Evolutionary conservation across 768 basidiomycete genomes (phyloP), one percentile per base, ranked within the genome.

Genomic region (Trametes cingulata): DNA sequence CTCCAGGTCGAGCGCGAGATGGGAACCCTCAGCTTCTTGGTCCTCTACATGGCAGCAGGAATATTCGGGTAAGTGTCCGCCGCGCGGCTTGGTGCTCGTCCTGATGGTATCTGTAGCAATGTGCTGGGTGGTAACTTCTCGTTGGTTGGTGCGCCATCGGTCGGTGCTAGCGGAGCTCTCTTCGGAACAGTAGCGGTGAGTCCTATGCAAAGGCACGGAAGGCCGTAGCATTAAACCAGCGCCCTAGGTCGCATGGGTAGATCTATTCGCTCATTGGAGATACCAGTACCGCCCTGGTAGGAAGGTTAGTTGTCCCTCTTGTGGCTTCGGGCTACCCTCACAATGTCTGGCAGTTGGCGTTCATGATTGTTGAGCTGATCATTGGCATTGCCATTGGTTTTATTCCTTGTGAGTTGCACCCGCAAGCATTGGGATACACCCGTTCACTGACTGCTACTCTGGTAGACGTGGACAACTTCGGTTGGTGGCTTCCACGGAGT

Each of bases 121-220:
- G 82, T 94, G 24, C 79, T 98, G 25, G 95, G 96, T 22, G 94
- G 93, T 2, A 98, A 97, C 74, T 98, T 98, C 70, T 80, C 93
- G 2, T 76, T 96, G 13, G 89, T 95, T 3, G 95, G 94, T 8
- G 75, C 88, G 19, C 95, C 96, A 0, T 93, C 91, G 13, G 82
- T 94, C 12, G 96, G 96, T 43, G 97, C 96, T 2, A 91, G 88
- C 65, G 96, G 96, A 6, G 93, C 95, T 0, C 90, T 98, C 56
- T 95, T 96, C 58, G 93, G 92, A 15, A 91, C 90, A 2, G 76
- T 93, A 41, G 90, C 88, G 2, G 90, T 91, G 70, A 58, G 82
- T 62, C 14, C 19, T 41, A 19, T 2, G 4, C 9, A 24, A 8
- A 6, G 22, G 6, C 27, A n/a, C 27, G 27, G 22, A 10, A 20